Conservation (phyloP, 805 yeast genomes). For the Tetrapisispora pingtungensis region DNA sequence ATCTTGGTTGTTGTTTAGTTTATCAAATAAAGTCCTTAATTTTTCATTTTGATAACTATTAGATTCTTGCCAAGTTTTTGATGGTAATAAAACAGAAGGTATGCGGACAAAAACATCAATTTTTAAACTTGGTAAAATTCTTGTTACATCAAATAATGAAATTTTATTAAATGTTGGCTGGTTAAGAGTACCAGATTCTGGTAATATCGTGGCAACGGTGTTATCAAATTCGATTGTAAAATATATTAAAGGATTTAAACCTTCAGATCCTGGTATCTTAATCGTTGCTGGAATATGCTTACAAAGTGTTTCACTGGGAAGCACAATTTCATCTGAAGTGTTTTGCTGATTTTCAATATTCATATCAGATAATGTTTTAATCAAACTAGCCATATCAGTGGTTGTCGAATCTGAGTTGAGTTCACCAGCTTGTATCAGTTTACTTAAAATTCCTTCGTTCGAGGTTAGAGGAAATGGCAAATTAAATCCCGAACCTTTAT, state of each 20-base stretch:
- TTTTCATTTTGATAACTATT: constrained; percentile 18
- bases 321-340: constrained; percentile 27
- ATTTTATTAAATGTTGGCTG: constrained; percentile 81
- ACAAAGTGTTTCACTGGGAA: constrained; percentile 25
- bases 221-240: constrained; percentile 91
- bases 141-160: constrained; percentile 80
- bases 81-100: constrained; percentile 51
- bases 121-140: constrained; percentile 49
- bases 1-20: constrained; percentile 45
- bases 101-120: constrained; percentile 72
- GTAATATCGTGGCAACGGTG: constrained; percentile 80
- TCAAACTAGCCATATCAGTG: constrained; percentile 17
- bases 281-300: constrained; percentile 43
- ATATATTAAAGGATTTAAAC: constrained; percentile 62
- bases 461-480: constrained; percentile 64
- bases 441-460: constrained; percentile 52
- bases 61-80: constrained; percentile 29
- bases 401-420: constrained; percentile 10
- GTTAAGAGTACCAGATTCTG: constrained; percentile 70
- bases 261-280: constrained; percentile 43
- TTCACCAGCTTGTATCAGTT: constrained; percentile 48
- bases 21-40: constrained; percentile 23
- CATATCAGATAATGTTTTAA: constrained; percentile 21
- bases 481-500: constrained; percentile 54
- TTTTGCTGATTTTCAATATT: constrained; percentile 24